Percentiles rank a stretch among this genome's conserved stretches.
These are phyloP conservation scores for Cyclotella cryptica DNA, from an alignment of 108 stramenopile genomes.

Conservation along the genomic window DNA sequence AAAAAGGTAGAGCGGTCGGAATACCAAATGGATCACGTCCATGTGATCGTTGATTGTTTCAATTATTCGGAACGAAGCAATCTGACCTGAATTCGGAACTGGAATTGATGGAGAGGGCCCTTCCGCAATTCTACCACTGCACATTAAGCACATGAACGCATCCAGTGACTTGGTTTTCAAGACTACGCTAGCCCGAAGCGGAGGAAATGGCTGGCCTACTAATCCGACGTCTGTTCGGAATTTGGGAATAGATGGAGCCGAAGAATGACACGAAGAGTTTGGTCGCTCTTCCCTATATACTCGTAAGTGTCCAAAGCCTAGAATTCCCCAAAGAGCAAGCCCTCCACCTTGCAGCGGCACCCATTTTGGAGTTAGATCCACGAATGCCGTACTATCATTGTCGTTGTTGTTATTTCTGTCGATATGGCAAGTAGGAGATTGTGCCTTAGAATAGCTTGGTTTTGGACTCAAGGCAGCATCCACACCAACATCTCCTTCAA, in stretches of 20 bases:
- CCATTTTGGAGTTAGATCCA: slow-evolving; percentile 58
- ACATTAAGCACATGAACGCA: slow-evolving; percentile 90
- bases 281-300: slow-evolving; percentile 72
- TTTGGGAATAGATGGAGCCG: slow-evolving; percentile 27
- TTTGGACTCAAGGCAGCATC: slow-evolving; percentile 18
- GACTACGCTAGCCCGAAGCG: slow-evolving; percentile 72
- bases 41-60: slow-evolving; percentile 90
- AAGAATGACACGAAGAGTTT: slow-evolving; percentile 3
- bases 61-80: slow-evolving; percentile 78
- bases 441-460: not conserved
- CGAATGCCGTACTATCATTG: slow-evolving; percentile 23
- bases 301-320: slow-evolving; percentile 72
- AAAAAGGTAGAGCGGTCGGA: slow-evolving; percentile 83
- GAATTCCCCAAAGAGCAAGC: slow-evolving; percentile 52
- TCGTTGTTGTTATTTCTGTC: slow-evolving; percentile 11
- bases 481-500: not conserved
- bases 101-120: slow-evolving; percentile 21
- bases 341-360: slow-evolving; percentile 74
- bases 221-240: slow-evolving; percentile 45
- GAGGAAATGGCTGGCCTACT: slow-evolving; percentile 66
- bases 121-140: slow-evolving; percentile 52
- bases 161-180: slow-evolving; percentile 75
- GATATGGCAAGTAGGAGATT: slow-evolving; percentile 21
- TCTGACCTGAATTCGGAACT: slow-evolving; percentile 70
- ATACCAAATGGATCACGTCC: slow-evolving; percentile 89